Conservation (phyloP, 805 yeast genomes). For the Kuraishia hungarica region DNA sequence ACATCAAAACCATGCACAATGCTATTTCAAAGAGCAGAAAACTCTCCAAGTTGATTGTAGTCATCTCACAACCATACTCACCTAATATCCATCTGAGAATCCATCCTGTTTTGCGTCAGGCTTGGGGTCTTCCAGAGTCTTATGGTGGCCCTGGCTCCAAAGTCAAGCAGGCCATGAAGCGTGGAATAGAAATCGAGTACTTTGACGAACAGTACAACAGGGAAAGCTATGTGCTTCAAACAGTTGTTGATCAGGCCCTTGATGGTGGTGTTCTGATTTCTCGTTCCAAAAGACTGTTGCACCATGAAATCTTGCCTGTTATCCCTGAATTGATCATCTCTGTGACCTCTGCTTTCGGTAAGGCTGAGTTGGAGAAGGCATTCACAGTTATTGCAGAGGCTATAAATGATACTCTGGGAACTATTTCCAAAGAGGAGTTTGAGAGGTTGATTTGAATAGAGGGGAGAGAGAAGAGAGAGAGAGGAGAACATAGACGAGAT, state of each 20-base stretch:
- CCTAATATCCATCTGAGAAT: conserved; percentile 67
- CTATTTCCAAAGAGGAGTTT: conserved; percentile 6
- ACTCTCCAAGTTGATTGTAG: conserved; percentile 30
- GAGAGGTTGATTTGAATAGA: background rate
- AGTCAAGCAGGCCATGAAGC: conserved; percentile 34
- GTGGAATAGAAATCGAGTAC: conserved; percentile 29
- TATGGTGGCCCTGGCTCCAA: conserved; percentile 38
- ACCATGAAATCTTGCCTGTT: conserved; percentile 67
- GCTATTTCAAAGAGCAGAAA: conserved; percentile 29
- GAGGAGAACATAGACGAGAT: too few species aligned
- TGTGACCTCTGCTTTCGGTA: conserved; percentile 36
- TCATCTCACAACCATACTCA: conserved; percentile 51
- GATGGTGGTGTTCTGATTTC: conserved; percentile 49
- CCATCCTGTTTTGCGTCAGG: conserved; percentile 32
- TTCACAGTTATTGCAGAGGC: conserved; percentile 27
- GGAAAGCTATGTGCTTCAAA: conserved; percentile 59
- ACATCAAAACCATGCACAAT: conserved; percentile 29
- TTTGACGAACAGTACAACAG: conserved; percentile 36
- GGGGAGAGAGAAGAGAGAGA: too few species aligned
- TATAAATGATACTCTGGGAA: conserved; percentile 13
- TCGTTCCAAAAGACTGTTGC: conserved; percentile 48
- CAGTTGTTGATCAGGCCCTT: conserved; percentile 51
- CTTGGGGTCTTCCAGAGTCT: conserved; percentile 35
- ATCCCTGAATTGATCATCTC: conserved; percentile 51
- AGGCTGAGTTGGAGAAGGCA: conserved; percentile 34